These are phyloP conservation scores for Ricinus communis DNA, from an alignment of 345 rosid species.

Conservation along the genomic window DNA sequence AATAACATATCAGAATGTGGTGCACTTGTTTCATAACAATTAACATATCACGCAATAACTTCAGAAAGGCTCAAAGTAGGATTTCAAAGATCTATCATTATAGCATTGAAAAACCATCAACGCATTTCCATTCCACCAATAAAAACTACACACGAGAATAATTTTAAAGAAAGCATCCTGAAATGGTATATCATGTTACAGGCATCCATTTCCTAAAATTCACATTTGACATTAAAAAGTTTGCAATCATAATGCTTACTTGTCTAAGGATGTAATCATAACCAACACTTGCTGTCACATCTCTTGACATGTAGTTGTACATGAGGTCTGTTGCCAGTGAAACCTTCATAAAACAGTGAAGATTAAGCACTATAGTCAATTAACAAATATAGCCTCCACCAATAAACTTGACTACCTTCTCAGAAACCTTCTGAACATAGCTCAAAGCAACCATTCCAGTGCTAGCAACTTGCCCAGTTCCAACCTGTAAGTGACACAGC, in stretches of 20 bases:
- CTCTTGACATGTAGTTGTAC: conserved; percentile 88
- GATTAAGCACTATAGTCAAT: conserved; percentile 4
- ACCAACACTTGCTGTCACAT: conserved; percentile 84
- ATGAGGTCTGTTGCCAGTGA: conserved; percentile 82
- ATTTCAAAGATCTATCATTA: not conserved
- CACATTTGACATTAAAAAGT: not conserved
- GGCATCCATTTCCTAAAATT: not conserved
- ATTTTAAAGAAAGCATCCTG: not conserved
- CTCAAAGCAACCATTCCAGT: conserved; percentile 82
- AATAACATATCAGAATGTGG: not conserved
- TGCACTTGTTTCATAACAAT: not conserved
- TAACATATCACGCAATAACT: not conserved
- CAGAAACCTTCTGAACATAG: conserved; percentile 95
- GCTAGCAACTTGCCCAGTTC: conserved; percentile 94
- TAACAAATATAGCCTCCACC: not conserved
- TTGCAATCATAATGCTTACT: conserved; percentile 42
- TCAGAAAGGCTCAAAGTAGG: not conserved
- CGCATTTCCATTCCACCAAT: not conserved
- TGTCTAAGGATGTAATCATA: conserved; percentile 97
- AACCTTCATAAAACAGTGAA: conserved; percentile 48
- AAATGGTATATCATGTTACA: not conserved
- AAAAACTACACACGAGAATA: no score
- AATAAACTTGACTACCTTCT: conserved; percentile 59
- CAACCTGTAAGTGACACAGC: conserved; percentile 52
- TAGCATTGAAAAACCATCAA: not conserved